Evolutionary conservation across 495 filamentous ascomycete genomes (phyloP), one percentile per base, ranked within the genome.

Genomic region (Talaromyces nanjingensis): DNA sequence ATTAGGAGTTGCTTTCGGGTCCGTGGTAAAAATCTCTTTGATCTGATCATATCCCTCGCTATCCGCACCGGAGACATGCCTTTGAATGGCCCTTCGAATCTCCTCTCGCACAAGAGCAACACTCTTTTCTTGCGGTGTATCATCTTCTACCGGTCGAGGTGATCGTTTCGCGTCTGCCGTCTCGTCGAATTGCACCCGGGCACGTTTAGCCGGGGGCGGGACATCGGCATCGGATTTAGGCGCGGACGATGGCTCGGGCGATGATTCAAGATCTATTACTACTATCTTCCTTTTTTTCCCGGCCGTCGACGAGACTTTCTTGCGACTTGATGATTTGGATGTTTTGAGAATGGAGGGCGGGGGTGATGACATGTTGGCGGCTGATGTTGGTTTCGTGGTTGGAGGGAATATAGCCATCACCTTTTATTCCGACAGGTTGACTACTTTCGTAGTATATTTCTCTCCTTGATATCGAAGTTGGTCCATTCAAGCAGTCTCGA

Each of bases 131-230:
- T 82, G 66, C 5, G 63, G 49, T 27, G 67, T 59, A n/a, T 65
- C 64, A 12, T 66, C 67, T 20, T 55, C 60, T 18, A 22, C 37
- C 24, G 63, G 9, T 31, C 1, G 9, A 27, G 57, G 66, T 63
- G 27, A 68, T 54, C 27, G 72, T 53, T 77, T 78, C 65, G 88
- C 82, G 68, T 90, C 84, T 49, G 92, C 84, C 25, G 86, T 82
- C 42, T 87, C 80, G 65, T 91, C 86, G 73, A 96, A 96, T 42
- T 88, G 84, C 29, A 97, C 91, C 61, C 88, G 91, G 27, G 77
- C 73, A 49, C 81, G 83, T 72, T 87, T 89, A 27, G 76, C 75
- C 39, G 78, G 77, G 63, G 72, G 80, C 25, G 75, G 77, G 37
- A 72, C 68, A 22, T 71, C 72, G 24, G 76, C 62, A 37, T 80